phyloP scores from a whole-genome alignment of 768 basidiomycete genomes.

The Xanthoconium stramineum region DNA sequence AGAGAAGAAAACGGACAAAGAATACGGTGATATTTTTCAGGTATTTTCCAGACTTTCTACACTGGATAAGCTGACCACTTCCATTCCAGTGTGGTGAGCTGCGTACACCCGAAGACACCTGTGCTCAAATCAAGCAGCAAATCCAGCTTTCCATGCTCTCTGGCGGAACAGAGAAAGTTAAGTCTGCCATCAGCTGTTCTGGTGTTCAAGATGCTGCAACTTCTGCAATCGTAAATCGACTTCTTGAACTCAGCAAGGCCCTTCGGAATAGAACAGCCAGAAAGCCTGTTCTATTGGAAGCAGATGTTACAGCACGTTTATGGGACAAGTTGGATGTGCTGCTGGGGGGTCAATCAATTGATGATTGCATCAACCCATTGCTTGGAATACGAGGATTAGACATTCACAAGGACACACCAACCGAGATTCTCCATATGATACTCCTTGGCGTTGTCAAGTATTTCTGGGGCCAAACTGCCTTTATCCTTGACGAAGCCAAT shows the following conservation, averaged over 20 bases:
- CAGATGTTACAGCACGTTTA: background rate
- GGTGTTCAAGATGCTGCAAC: constrained; percentile 31
- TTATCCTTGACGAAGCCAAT: constrained; percentile 23
- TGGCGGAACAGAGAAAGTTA: constrained; percentile 12
- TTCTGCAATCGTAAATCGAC: constrained; percentile 31
- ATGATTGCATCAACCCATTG: constrained; percentile 13
- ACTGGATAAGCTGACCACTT: background rate
- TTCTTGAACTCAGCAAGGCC: constrained; percentile 27
- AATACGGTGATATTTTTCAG: constrained; percentile 23
- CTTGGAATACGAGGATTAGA: constrained; percentile 16
- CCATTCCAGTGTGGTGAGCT: constrained; percentile 4
- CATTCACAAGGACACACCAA: too few species aligned
- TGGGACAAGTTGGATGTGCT: background rate
- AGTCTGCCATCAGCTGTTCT: constrained; percentile 31
- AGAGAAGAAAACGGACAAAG: constrained; percentile 24
- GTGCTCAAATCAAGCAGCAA: constrained; percentile 1
- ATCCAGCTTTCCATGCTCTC: constrained; percentile 1
- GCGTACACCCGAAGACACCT: constrained; percentile 1
- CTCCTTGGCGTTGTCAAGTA: too few species aligned
- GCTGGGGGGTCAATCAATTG: constrained; percentile 3
- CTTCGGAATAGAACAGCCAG: constrained; percentile 2
- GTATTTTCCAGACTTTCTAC: constrained; percentile 1
- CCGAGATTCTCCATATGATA: constrained; percentile 34
- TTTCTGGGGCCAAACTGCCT: constrained; percentile 24
- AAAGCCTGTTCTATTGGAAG: background rate